phyloP scores from a whole-genome alignment of 768 basidiomycete genomes.

The Astraeus odoratus region DNA sequence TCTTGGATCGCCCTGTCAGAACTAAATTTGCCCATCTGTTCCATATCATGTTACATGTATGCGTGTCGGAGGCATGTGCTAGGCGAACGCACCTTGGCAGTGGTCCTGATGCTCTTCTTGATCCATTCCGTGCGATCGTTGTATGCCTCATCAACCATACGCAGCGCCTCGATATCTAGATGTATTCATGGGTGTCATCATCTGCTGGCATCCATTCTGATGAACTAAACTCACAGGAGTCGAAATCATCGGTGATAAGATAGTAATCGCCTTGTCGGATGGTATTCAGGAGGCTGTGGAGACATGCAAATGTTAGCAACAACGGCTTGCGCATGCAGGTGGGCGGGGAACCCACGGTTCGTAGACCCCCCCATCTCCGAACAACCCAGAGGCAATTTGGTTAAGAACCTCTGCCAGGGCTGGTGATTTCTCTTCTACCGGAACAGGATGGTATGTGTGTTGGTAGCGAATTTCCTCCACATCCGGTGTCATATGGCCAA shows the following conservation, averaged over 20 bases:
- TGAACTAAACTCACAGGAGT: conserved; percentile 59
- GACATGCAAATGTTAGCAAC: conserved; percentile 16
- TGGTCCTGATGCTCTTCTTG: conserved; percentile 83
- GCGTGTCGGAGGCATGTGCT: conserved; percentile 49
- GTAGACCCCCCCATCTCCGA: conserved; percentile 77
- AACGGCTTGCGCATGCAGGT: conserved; percentile 3
- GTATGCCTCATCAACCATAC: conserved; percentile 87
- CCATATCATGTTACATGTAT: conserved; percentile 42
- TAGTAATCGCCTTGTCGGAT: conserved; percentile 74
- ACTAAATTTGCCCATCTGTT: conserved; percentile 93
- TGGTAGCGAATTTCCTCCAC: conserved; percentile 85
- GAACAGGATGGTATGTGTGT: conserved; percentile 76
- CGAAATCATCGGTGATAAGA: conserved; percentile 88
- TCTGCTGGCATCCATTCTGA: not conserved
- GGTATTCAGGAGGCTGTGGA: conserved; percentile 58
- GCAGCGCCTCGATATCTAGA: conserved; percentile 72
- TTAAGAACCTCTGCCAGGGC: conserved; percentile 75
- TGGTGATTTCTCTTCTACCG: conserved; percentile 79
- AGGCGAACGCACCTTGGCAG: conserved; percentile 49
- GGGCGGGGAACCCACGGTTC: conserved; percentile 59
- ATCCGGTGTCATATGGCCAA: conserved; percentile 79
- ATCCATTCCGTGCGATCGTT: conserved; percentile 80
- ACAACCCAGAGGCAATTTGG: conserved; percentile 67
- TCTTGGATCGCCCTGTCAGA: conserved; percentile 89
- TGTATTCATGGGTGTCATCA: not conserved